Conservation (phyloP, 805 yeast genomes). For the Gaillardinia entomophila region DNA sequence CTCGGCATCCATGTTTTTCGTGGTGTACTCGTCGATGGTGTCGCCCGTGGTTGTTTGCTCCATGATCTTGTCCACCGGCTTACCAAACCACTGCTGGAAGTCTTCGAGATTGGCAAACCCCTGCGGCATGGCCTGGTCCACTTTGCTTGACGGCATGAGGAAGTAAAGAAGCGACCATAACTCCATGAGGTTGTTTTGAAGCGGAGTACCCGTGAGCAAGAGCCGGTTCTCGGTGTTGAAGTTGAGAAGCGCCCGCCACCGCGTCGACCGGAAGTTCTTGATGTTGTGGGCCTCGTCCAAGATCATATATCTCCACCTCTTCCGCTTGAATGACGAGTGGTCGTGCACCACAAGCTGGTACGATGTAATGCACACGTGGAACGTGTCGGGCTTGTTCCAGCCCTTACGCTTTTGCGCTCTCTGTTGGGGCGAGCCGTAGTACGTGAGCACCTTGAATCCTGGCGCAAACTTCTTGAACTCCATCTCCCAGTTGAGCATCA, state of each 20-base stretch:
- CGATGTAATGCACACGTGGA: conserved; percentile 95
- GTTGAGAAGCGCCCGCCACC: conserved; percentile 95
- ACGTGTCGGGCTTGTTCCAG: conserved; percentile 94
- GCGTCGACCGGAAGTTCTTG: conserved; percentile 89
- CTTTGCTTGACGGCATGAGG: conserved; percentile 86
- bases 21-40: conserved; percentile 30
- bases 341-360: conserved; percentile 97
- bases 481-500: conserved; percentile 98
- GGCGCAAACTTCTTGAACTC: conserved; percentile 98
- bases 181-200: conserved; percentile 92
- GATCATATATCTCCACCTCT: conserved; percentile 94
- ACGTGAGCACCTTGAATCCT: conserved; percentile 90
- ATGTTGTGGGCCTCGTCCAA: conserved; percentile 97
- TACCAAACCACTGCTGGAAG: conserved; percentile 98
- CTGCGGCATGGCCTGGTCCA: conserved; percentile 72
- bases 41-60: conserved; percentile 60
- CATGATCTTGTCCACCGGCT: conserved; percentile 87
- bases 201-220: conserved; percentile 91
- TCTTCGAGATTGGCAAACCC: conserved; percentile 96
- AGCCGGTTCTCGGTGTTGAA: conserved; percentile 88
- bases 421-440: conserved; percentile 95
- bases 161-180: conserved; percentile 94
- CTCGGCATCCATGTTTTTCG: conserved; percentile 55
- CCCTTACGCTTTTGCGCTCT: conserved; percentile 94
- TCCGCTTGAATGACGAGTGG: conserved; percentile 86